A percentile compares a stretch with the other conserved stretches of the same genome.
Evolutionary conservation across 495 filamentous ascomycete genomes (phyloP).

Genomic region (Trichoderma erinaceum): DNA sequence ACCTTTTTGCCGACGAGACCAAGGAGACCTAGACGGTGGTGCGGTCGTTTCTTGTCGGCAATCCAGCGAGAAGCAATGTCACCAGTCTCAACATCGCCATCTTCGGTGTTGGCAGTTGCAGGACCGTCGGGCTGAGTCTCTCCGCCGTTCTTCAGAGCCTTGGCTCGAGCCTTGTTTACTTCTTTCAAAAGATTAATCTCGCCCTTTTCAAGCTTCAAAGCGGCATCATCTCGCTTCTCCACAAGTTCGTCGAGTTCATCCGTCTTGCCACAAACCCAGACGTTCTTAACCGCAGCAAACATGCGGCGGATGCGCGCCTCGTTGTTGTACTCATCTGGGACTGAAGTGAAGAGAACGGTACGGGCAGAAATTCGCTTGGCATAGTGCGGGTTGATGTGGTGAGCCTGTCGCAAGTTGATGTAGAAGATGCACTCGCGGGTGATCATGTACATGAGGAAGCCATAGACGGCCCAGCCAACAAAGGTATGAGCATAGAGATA

Average conservation of each 20-base stretch:
- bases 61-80: constrained; percentile 76
- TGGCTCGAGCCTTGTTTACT: constrained; percentile 71
- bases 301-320: constrained; percentile 67
- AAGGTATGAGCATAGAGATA: constrained; percentile 74
- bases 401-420: constrained; percentile 93
- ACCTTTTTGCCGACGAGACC: constrained; percentile 85
- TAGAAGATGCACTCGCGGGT: constrained; percentile 90
- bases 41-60: constrained; percentile 72
- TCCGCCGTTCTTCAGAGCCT: constrained; percentile 63
- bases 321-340: constrained; percentile 68
- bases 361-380: constrained; percentile 85
- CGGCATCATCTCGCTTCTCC: constrained; percentile 73
- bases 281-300: constrained; percentile 71
- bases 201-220: constrained; percentile 79
- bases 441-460: constrained; percentile 82
- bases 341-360: constrained; percentile 86
- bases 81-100: constrained; percentile 58
- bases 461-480: constrained; percentile 69
- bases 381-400: constrained; percentile 81
- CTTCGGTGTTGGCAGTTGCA: neutral
- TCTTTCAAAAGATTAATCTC: constrained; percentile 81
- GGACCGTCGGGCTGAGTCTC: constrained; percentile 35
- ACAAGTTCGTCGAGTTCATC: constrained; percentile 79
- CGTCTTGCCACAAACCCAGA: constrained; percentile 82
- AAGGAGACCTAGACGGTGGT: constrained; percentile 71